phyloP scores from a whole-genome alignment of 2,329 filamentous ascomycete species.

The Cadophora malorum region DNA sequence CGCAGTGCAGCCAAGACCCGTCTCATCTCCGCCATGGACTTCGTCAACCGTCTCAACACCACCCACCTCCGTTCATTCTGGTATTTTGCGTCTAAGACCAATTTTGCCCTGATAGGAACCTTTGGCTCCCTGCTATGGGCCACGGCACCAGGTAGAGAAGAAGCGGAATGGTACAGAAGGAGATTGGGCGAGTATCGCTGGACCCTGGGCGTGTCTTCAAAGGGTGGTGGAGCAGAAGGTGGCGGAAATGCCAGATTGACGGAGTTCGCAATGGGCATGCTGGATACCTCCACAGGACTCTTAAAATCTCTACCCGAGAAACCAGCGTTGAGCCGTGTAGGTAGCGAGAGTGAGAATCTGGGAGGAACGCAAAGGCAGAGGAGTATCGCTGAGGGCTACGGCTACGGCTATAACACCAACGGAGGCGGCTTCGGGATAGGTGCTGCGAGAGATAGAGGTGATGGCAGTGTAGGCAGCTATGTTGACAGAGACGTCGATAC shows the following conservation, averaged over 20 bases:
- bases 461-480: constrained; percentile 34
- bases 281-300: constrained; percentile 74
- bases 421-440: constrained; percentile 39
- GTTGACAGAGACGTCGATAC: constrained; percentile 32
- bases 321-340: constrained; percentile 65
- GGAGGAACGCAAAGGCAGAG: constrained; percentile 33
- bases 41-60: constrained; percentile 89
- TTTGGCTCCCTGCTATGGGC: constrained; percentile 92
- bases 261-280: constrained; percentile 77
- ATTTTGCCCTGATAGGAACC: constrained; percentile 93
- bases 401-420: constrained; percentile 33
- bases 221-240: constrained; percentile 48
- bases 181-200: constrained; percentile 89
- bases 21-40: constrained; percentile 95
- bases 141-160: constrained; percentile 84
- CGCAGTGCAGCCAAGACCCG: constrained; percentile 92
- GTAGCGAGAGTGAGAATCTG: constrained; percentile 39
- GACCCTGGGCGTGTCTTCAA: constrained; percentile 87
- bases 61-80: constrained; percentile 90
- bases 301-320: constrained; percentile 75
- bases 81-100: constrained; percentile 87
- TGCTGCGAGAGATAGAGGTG: constrained; percentile 34
- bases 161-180: constrained; percentile 90
- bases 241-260: constrained; percentile 64
- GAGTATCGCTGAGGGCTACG: constrained; percentile 35